phyloP scores from a whole-genome alignment of 495 filamentous ascomycete genomes.

The Trypethelium eluteriae region DNA sequence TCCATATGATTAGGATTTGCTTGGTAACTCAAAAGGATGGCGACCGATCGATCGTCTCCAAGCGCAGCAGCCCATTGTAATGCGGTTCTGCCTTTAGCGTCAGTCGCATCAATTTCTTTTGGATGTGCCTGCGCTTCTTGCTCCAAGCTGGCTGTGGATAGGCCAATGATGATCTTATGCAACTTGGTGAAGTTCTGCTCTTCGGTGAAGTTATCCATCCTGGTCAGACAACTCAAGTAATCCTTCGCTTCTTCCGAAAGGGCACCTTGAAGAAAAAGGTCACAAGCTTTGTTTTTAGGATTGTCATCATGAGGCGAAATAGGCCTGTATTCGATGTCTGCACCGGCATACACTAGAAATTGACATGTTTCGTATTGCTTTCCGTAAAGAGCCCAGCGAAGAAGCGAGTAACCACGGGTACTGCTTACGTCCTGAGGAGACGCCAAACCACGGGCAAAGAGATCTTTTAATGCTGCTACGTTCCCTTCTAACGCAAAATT shows the following conservation, averaged over 20 bases:
- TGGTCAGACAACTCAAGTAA: constrained; percentile 16
- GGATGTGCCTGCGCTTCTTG: constrained; percentile 24
- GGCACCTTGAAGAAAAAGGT: constrained; percentile 17
- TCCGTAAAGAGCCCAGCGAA: constrained; percentile 31
- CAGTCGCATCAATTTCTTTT: constrained; percentile 22
- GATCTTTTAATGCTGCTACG: constrained; percentile 26
- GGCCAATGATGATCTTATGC: constrained; percentile 32
- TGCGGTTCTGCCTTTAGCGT: constrained; percentile 33
- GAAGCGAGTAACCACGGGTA: constrained; percentile 25
- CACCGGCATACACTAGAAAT: constrained; percentile 31
- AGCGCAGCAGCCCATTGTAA: constrained; percentile 33
- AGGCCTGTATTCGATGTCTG: constrained; percentile 31
- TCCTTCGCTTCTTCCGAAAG: constrained; percentile 18
- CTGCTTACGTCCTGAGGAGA: constrained; percentile 27
- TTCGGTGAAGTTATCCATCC: constrained; percentile 29
- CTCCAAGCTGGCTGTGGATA: constrained; percentile 27
- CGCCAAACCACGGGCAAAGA: constrained; percentile 24
- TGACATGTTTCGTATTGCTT: constrained; percentile 29
- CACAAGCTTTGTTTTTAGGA: constrained; percentile 29
- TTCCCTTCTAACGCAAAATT: constrained; percentile 26
- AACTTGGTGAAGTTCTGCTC: constrained; percentile 29
- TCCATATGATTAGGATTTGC: constrained; percentile 33
- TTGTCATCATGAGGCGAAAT: constrained; percentile 24
- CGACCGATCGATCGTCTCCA: constrained; percentile 25
- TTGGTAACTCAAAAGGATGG: constrained; percentile 23